Conservation (phyloP, 176 grass and related monocot genomes). For the Carex cristatella region DNA sequence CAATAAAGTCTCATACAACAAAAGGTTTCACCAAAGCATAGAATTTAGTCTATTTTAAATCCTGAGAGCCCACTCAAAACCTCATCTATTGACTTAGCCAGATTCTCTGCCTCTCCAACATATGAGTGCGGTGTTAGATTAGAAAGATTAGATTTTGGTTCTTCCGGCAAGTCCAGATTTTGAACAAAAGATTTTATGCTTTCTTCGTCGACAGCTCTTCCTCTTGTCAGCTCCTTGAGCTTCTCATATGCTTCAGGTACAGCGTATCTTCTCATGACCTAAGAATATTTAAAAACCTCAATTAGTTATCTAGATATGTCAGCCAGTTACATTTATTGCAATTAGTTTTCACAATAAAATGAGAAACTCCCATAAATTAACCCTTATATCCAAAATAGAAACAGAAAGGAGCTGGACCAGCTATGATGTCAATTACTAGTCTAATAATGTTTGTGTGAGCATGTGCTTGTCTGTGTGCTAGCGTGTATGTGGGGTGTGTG, state of each 20-base stretch:
- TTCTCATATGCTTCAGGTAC: conserved; percentile 86
- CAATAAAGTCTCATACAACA: not conserved
- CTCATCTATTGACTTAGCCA: conserved; percentile 54
- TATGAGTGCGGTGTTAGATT: conserved; percentile 75
- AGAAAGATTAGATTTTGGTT: conserved; percentile 36
- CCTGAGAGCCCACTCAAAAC: conserved; percentile 37
- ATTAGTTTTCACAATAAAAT: not conserved
- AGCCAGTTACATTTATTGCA: not conserved
- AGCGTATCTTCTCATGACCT: conserved; percentile 93
- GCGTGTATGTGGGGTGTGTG: not conserved
- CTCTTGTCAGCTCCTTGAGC: conserved; percentile 87
- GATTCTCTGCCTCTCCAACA: conserved; percentile 59
- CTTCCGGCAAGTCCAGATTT: conserved; percentile 59
- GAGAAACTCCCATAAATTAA: no score
- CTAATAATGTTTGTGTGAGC: not conserved
- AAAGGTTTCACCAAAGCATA: not conserved
- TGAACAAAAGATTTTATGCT: conserved; percentile 73
- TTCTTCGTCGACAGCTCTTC: conserved; percentile 61
- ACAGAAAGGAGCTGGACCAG: no score
- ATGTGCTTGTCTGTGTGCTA: not conserved
- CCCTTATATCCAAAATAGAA: no score
- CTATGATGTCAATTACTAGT: no score
- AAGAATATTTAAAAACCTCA: conserved; percentile 3
- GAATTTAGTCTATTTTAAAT: conserved; percentile 50
- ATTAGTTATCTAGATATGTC: not conserved